phyloP scores from a whole-genome alignment of 306 rosid genomes.

The Prunus davidiana region DNA sequence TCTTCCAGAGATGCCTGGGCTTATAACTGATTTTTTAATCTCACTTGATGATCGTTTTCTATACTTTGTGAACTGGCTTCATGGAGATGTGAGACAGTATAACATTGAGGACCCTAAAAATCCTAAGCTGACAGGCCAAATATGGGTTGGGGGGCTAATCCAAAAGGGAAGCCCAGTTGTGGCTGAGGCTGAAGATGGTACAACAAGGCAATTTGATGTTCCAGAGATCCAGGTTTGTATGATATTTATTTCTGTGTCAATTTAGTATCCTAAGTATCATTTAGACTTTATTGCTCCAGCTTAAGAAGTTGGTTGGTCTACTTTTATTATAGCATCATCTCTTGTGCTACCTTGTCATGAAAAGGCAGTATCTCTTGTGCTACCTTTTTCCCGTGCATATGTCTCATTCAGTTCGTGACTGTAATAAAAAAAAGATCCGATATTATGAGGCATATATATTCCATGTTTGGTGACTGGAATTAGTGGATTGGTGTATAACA shows the following conservation, averaged over 20 bases:
- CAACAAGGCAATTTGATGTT: conserved; percentile 65
- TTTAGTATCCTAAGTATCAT: background rate
- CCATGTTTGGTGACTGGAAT: too few species aligned
- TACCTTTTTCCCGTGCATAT: too few species aligned
- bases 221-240: conserved; percentile 77
- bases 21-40: conserved; percentile 79
- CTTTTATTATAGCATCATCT: too few species aligned
- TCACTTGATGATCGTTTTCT: conserved; percentile 90
- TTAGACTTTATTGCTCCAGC: background rate
- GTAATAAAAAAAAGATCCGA: too few species aligned
- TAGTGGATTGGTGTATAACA: too few species aligned
- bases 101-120: conserved; percentile 69
- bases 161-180: conserved; percentile 72
- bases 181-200: conserved; percentile 65
- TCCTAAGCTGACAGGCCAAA: conserved; percentile 74
- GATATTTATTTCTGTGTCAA: background rate
- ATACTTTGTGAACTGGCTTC: conserved; percentile 93
- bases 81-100: conserved; percentile 90
- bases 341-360: too few species aligned
- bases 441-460: too few species aligned
- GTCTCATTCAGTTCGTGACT: too few species aligned
- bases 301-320: background rate
- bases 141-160: conserved; percentile 84
- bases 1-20: conserved; percentile 97
- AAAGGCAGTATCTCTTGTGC: too few species aligned